Conservation (phyloP, 768 basidiomycete genomes). For the Piloderma croceum region DNA sequence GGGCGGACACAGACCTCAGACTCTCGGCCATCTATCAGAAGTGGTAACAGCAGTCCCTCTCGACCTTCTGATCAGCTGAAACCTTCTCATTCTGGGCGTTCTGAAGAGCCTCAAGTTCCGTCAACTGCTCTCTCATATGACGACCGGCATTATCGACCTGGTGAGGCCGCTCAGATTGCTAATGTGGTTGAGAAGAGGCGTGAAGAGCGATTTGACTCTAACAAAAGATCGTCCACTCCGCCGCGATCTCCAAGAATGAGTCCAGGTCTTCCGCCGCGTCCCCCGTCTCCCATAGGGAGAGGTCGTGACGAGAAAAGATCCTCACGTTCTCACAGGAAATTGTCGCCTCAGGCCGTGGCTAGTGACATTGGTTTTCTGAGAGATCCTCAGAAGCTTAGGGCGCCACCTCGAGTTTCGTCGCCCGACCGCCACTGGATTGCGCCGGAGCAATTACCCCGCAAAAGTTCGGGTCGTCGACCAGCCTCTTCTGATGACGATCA, state of each 20-base stretch:
- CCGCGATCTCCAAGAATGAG: not conserved
- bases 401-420: not conserved
- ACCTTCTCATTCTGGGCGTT: slow-evolving; percentile 22
- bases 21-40: slow-evolving; percentile 20
- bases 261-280: not conserved
- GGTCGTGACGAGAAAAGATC: slow-evolving; percentile 1
- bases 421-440: not conserved
- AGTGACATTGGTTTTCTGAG: not conserved
- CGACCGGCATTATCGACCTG: slow-evolving; percentile 65
- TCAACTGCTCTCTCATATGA: slow-evolving; percentile 39
- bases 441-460: not conserved
- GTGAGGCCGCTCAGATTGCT: slow-evolving; percentile 15
- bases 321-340: not conserved
- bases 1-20: slow-evolving; percentile 16
- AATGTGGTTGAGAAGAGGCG: slow-evolving; percentile 1
- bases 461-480: not conserved
- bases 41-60: slow-evolving; percentile 9
- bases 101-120: slow-evolving; percentile 18
- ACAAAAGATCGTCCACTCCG: not conserved
- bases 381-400: not conserved
- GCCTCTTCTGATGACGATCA: too few species aligned
- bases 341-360: not conserved
- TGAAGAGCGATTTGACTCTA: not conserved
- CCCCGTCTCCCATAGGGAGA: not conserved
- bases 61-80: not conserved